Conservation (phyloP, 345 rosid species). For the Combretum micranthum region DNA sequence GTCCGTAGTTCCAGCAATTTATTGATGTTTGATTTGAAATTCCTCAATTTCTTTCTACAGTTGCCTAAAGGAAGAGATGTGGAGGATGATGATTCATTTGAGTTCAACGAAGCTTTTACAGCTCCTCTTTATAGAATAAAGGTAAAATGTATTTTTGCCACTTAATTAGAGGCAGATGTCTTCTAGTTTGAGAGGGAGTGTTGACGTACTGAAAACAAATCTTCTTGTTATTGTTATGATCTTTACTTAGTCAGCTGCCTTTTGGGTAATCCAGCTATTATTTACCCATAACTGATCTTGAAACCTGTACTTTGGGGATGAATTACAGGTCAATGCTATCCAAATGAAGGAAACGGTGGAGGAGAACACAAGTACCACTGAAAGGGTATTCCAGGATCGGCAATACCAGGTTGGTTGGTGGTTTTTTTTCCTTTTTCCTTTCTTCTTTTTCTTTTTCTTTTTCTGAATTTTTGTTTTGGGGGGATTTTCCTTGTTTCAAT, state of each 20-base stretch:
- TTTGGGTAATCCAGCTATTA: no score
- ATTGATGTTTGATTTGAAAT: constrained; percentile 1
- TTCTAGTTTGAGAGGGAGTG: no score
- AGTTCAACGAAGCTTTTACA: constrained; percentile 70
- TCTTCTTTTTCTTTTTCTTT: background rate
- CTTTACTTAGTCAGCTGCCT: no score
- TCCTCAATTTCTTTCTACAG: constrained; percentile 29
- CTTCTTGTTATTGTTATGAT: no score
- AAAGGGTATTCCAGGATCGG: constrained; percentile 96
- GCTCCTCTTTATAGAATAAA: constrained; percentile 85
- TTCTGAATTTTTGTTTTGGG: no score
- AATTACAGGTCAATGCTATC: constrained; percentile 88
- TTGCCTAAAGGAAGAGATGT: constrained; percentile 91
- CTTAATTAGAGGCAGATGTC: no score
- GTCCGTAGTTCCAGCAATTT: no score
- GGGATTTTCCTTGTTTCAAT: no score
- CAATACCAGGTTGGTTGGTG: constrained; percentile 78
- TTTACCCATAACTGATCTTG: background rate
- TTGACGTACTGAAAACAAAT: no score
- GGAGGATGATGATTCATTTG: constrained; percentile 79
- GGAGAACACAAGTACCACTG: constrained; percentile 94
- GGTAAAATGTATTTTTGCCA: constrained; percentile 22
- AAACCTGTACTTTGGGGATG: background rate
- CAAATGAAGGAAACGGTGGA: constrained; percentile 99
- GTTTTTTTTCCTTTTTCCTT: background rate